Base-by-base conservation (phyloP, 257 asterid species). In the Primulina eburnea region DNA sequence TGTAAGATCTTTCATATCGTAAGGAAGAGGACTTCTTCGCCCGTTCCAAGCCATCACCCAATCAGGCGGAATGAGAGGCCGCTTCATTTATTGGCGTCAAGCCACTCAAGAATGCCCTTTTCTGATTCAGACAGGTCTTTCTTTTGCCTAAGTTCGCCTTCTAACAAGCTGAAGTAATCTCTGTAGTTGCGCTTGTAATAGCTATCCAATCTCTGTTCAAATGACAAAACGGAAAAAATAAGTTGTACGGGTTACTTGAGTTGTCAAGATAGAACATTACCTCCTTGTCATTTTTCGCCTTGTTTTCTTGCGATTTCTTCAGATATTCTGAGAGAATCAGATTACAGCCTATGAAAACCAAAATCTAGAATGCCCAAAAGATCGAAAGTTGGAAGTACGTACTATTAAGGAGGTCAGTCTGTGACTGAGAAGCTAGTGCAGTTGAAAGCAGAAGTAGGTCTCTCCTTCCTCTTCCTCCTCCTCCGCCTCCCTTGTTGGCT, bases 261-360 rank as follows among this genome's bases (percentile, higher is more conserved):
- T 28, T 28, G 20, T 2, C 64, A 28, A 60, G 37, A 58, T 28
- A 21, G 12, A 38, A 62, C 6, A 12, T 24, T 76, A 89, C 98
- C 98, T 90, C 97, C 81, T 90, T 87, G 66, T 90, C 98, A 76
- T 92, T 88, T 71, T 81, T 88, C 21, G 66, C 81, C 85, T 86
- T 92, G 88, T 87, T 92, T 67, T 92, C 98, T 76, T 90, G 83
- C 2, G 96, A 84, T 80, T 88, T 92, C 86, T 90, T 83, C 86
- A 92, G 74, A 65, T 84, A 92, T 73, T 82, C 98, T 88, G 32
- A 34, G 53, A 80, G 58, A 55, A 68, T 11, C 47, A 14, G 32
- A 67, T 24, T 56, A 47, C 55, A 47, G 55, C 55, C 6, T 3
- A 47, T 16, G 18, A 12, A 47, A 47, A 14, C 30, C 47, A 68